Conservation (phyloP, 495 filamentous ascomycete species). For the Xylaria castorea region DNA sequence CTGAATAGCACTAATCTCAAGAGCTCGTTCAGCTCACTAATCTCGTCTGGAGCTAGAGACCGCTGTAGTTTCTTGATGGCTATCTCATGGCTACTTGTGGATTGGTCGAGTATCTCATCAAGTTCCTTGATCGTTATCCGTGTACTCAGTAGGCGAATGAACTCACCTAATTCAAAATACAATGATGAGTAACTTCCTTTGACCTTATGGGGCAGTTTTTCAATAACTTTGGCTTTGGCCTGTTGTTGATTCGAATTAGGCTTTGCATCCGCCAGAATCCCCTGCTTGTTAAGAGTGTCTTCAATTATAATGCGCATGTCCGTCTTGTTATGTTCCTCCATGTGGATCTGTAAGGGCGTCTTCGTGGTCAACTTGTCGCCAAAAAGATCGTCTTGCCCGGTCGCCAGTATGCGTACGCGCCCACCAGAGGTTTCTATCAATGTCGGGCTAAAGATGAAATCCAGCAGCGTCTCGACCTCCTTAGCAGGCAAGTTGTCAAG, state of each 20-base stretch:
- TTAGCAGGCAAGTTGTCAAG: slow-evolving; percentile 25
- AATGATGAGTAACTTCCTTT: slow-evolving; percentile 22
- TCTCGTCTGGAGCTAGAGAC: slow-evolving; percentile 26
- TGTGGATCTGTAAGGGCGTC: not conserved
- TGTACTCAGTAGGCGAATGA: slow-evolving; percentile 28
- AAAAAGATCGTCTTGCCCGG: slow-evolving; percentile 20
- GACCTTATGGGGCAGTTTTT: slow-evolving; percentile 25
- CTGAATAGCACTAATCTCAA: slow-evolving; percentile 29
- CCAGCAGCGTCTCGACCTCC: slow-evolving; percentile 15
- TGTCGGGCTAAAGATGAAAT: slow-evolving; percentile 10
- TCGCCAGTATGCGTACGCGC: slow-evolving; percentile 22
- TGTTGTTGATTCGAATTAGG: slow-evolving; percentile 26
- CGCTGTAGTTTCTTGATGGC: slow-evolving; percentile 30
- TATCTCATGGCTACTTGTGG: slow-evolving; percentile 27
- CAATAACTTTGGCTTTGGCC: slow-evolving; percentile 19
- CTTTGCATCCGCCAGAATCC: slow-evolving; percentile 26
- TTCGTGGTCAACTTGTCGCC: not conserved
- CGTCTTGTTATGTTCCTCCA: slow-evolving; percentile 13
- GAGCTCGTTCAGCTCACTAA: slow-evolving; percentile 31
- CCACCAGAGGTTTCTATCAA: not conserved
- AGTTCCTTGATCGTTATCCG: slow-evolving; percentile 25
- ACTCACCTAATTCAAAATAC: slow-evolving; percentile 27
- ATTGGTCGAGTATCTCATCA: slow-evolving; percentile 26
- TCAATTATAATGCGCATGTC: slow-evolving; percentile 31
- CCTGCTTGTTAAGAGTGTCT: slow-evolving; percentile 26